A percentile compares a stretch with the other conserved stretches of the same genome.
phyloP scores from a whole-genome alignment of 1,284 basidiomycete species.

The Ustilago crameri region DNA sequence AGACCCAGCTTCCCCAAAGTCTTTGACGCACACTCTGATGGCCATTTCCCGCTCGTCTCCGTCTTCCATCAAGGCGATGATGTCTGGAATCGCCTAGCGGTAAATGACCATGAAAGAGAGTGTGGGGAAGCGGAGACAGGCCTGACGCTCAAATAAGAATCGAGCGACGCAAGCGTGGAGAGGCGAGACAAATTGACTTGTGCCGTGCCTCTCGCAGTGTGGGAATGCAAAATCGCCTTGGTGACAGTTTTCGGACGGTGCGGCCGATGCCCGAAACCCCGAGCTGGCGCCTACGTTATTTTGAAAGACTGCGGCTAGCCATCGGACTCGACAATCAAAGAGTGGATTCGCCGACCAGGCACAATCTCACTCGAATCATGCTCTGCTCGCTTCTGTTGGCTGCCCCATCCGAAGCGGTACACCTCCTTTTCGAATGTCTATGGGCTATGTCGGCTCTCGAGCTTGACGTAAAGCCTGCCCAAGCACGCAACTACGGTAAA shows the following conservation, averaged over 20 bases:
- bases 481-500: too few species aligned
- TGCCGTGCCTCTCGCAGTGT: too few species aligned
- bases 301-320: not conserved
- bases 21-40: not conserved
- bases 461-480: too few species aligned
- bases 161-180: too few species aligned
- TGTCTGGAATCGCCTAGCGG: too few species aligned
- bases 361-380: not conserved
- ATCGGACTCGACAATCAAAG: constrained; percentile 1
- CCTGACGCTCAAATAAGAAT: not conserved
- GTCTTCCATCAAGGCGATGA: too few species aligned
- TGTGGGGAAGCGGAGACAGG: constrained; percentile 29
- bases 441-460: too few species aligned
- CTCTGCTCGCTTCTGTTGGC: not conserved
- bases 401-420: too few species aligned
- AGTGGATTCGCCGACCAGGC: constrained; percentile 9
- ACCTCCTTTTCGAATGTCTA: too few species aligned
- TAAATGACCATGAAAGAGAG: constrained; percentile 4
- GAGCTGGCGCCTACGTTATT: not conserved
- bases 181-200: too few species aligned
- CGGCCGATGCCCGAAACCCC: constrained; percentile 46
- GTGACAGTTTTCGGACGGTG: constrained; percentile 23
- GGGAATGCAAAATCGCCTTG: constrained; percentile 28
- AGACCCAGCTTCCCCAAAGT: constrained; percentile 4
- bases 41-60: not conserved